A percentile compares a stretch with the other conserved stretches of the same genome.
These are phyloP conservation scores for Babesia bigemina DNA, from an alignment of 169 alveolate genomes.

Conservation along the genomic window DNA sequence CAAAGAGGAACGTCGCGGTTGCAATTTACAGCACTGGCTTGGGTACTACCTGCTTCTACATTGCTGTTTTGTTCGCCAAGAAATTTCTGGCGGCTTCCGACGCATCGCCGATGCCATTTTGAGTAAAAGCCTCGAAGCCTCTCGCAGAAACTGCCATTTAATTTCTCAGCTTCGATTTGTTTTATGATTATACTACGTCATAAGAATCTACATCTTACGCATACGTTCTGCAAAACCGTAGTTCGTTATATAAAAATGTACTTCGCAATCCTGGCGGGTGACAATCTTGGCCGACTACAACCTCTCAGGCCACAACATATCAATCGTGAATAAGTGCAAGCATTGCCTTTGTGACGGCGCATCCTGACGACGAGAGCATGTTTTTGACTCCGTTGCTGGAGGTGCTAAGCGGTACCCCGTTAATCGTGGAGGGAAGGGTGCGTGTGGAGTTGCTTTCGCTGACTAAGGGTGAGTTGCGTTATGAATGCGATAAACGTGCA, in stretches of 20 bases:
- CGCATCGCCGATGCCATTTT: no score
- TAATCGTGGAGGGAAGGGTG: neutral
- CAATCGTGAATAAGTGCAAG: neutral
- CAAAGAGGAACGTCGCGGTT: conserved; percentile 12
- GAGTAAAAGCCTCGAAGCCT: no score
- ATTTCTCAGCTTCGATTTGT: no score
- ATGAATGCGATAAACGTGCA: neutral
- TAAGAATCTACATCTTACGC: no score
- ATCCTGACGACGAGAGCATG: conserved; percentile 94
- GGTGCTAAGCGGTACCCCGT: conserved; percentile 18
- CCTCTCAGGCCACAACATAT: no score
- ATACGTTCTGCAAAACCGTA: no score
- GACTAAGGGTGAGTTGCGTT: conserved; percentile 54
- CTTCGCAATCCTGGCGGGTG: no score
- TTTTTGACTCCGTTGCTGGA: conserved; percentile 87
- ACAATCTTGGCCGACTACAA: no score
- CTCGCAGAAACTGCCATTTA: no score
- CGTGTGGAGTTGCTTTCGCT: conserved; percentile 47
- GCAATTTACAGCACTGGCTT: conserved; percentile 20
- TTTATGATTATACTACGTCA: no score
- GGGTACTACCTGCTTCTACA: conserved; percentile 7
- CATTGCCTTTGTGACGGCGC: conserved; percentile 83
- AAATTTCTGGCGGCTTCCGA: neutral
- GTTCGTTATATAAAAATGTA: no score
- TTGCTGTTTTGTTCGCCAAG: conserved; percentile 19